Evolutionary conservation across 2,329 filamentous ascomycete species (phyloP).

Genomic region (Nothopassalora personata): DNA sequence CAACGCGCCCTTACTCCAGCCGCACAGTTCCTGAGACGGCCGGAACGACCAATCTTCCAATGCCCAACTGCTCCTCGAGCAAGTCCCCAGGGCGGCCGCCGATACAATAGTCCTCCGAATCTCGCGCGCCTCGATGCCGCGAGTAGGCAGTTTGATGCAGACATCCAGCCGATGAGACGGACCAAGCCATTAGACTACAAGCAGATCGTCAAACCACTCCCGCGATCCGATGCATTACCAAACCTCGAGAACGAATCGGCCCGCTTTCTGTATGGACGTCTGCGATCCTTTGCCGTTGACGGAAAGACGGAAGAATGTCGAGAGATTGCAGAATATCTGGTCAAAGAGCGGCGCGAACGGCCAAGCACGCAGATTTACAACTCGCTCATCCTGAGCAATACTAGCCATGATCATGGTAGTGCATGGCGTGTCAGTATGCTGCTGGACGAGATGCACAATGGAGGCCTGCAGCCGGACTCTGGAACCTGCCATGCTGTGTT

Average conservation of each 20-base stretch:
- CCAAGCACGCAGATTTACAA: constrained; percentile 63
- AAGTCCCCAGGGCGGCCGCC: background rate
- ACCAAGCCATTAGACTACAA: background rate
- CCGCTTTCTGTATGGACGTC: constrained; percentile 43
- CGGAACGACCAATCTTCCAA: constrained; percentile 13
- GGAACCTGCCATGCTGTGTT: constrained; percentile 67
- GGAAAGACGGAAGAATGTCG: constrained; percentile 38
- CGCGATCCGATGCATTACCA: background rate
- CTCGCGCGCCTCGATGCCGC: constrained; percentile 1
- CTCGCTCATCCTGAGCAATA: constrained; percentile 67
- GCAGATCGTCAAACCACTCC: background rate
- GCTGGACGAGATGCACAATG: constrained; percentile 65
- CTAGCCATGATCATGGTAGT: constrained; percentile 59
- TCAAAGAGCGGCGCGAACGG: constrained; percentile 50
- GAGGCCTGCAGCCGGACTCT: constrained; percentile 58
- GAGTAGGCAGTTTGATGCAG: constrained; percentile 4
- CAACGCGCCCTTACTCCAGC: background rate
- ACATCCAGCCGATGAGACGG: background rate
- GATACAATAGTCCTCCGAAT: background rate
- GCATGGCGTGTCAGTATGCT: constrained; percentile 57
- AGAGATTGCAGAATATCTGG: constrained; percentile 53
- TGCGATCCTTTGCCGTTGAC: constrained; percentile 40
- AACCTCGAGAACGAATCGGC: constrained; percentile 13
- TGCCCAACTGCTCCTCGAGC: constrained; percentile 15
- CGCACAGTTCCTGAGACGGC: constrained; percentile 8